Conservation (phyloP, 148 eudicot genomes). For the Rhododendron molle region DNA sequence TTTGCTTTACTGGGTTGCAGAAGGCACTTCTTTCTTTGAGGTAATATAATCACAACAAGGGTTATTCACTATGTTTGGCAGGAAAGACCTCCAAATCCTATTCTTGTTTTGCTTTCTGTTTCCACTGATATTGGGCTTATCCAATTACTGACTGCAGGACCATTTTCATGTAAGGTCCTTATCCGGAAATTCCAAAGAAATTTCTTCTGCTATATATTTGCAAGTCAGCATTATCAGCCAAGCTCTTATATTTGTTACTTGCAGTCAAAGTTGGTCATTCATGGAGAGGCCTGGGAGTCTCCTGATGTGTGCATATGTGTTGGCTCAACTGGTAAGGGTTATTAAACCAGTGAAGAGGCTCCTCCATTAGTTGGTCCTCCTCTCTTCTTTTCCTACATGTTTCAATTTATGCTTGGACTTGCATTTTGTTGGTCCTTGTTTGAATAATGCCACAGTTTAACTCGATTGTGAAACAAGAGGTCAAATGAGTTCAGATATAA, state of each 20-base stretch:
- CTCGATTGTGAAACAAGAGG: neutral
- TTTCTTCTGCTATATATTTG: conserved; percentile 68
- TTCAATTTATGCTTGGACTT: neutral
- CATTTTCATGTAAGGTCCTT: conserved; percentile 52
- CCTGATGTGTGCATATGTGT: conserved; percentile 59
- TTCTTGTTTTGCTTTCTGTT: neutral
- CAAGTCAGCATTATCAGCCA: conserved; percentile 85
- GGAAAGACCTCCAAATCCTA: neutral
- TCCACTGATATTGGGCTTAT: neutral
- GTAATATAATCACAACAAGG: conserved; percentile 22
- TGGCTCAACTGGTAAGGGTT: conserved; percentile 59
- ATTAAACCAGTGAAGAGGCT: neutral
- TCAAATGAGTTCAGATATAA: neutral
- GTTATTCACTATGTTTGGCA: neutral
- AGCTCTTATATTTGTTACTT: conserved; percentile 80
- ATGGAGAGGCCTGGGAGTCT: conserved; percentile 69
- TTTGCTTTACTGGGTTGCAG: conserved; percentile 60
- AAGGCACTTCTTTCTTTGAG: conserved; percentile 54
- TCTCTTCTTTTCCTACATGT: neutral
- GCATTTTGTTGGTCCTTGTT: neutral
- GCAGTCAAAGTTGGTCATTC: conserved; percentile 77
- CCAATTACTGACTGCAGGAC: conserved; percentile 24
- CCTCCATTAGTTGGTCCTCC: neutral
- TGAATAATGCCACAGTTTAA: neutral
- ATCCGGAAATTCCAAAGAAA: conserved; percentile 40